Base-by-base conservation (phyloP, 495 filamentous ascomycete species). In the Opeltia flavorubescens region DNA sequence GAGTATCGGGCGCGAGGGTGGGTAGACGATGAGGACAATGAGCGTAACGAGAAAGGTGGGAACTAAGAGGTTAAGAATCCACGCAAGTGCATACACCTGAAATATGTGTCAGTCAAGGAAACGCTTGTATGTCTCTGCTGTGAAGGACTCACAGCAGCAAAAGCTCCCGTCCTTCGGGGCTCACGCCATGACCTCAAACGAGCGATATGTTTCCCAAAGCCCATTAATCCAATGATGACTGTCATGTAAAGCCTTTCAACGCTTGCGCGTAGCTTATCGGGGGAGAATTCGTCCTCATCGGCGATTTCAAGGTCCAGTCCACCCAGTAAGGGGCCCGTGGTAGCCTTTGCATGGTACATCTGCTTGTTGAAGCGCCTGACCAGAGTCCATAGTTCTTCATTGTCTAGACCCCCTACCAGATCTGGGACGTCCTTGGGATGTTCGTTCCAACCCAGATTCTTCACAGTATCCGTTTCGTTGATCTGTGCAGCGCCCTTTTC, bases 351-450 rank as follows among this genome's bases (percentile, higher is more conserved):
- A 66, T 89, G 80, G 61, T 89, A 89, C 61, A 91, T 81, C 82
- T 91, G 85, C 84, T 91, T 89, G 57, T 94, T 83, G 55, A 94
- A 94, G 1, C 87, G 71, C 31, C 86, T 74, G 43, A 89, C 66
- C 18, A 91, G 65, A 50, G 83, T 63, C 83, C 86, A 94, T 4
- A 94, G 63, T 56, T 91, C 81, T 41, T 94, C 84, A 59, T 93
- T 91, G n/a, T 67, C 67, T 38, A 94, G 57, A 0, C 83, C 83
- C 2, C 76, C 82, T 18, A 91, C 76, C 3, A 94, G 57, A 7
- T 63, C 65, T 1, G 77, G 66, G 15, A 86, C 71, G 0, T 75
- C 58, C 5, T 77, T 55, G 13, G 74, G 66, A 48, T 67, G 61
- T 40, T 80, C 72, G 53, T 76, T 75, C 86, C 86, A 94, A 11